Percentiles rank a stretch among this genome's conserved stretches.
phyloP scores from a whole-genome alignment of 2,329 filamentous ascomycete species.

The Cordyceps farinosa region DNA sequence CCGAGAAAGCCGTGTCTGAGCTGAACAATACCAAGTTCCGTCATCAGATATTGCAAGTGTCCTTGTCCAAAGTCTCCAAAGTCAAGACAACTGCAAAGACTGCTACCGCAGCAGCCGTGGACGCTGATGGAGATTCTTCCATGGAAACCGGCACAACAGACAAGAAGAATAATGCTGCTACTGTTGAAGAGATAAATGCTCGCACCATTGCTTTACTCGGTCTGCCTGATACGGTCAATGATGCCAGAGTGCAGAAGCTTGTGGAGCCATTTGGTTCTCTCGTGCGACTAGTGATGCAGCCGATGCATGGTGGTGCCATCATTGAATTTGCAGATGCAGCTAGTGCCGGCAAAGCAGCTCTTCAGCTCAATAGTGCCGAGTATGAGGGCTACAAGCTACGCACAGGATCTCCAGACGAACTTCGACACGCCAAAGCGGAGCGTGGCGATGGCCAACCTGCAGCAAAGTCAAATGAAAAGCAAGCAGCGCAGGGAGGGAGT shows the following conservation, averaged over 20 bases:
- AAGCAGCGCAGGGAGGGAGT: slow-evolving; percentile 21
- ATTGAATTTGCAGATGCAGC: slow-evolving; percentile 73
- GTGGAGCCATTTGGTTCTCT: slow-evolving; percentile 69
- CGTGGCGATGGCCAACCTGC: slow-evolving; percentile 25
- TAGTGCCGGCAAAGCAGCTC: slow-evolving; percentile 68
- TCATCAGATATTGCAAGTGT: slow-evolving; percentile 64
- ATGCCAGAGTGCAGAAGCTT: slow-evolving; percentile 71
- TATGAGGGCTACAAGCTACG: slow-evolving; percentile 53
- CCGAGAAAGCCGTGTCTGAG: slow-evolving; percentile 60
- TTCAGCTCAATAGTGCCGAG: slow-evolving; percentile 54
- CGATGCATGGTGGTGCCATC: slow-evolving; percentile 79
- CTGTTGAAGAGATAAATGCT: slow-evolving; percentile 48
- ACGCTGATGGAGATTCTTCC: slow-evolving; percentile 21
- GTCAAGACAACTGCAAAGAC: slow-evolving; percentile 53
- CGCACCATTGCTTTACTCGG: slow-evolving; percentile 80
- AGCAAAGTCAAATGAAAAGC: slow-evolving; percentile 28
- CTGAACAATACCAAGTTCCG: slow-evolving; percentile 70
- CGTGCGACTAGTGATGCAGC: slow-evolving; percentile 72
- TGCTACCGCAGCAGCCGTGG: slow-evolving; percentile 31
- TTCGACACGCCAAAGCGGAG: slow-evolving; percentile 50
- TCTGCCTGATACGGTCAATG: slow-evolving; percentile 88
- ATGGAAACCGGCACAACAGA: slow-evolving; percentile 26
- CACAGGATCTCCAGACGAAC: slow-evolving; percentile 51
- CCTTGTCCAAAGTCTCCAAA: slow-evolving; percentile 53
- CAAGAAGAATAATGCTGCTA: slow-evolving; percentile 34